Percentiles rank a stretch among this genome's conserved stretches.
Evolutionary conservation across 257 asterid genomes (phyloP).

Genomic region (Henckelia pumila): DNA sequence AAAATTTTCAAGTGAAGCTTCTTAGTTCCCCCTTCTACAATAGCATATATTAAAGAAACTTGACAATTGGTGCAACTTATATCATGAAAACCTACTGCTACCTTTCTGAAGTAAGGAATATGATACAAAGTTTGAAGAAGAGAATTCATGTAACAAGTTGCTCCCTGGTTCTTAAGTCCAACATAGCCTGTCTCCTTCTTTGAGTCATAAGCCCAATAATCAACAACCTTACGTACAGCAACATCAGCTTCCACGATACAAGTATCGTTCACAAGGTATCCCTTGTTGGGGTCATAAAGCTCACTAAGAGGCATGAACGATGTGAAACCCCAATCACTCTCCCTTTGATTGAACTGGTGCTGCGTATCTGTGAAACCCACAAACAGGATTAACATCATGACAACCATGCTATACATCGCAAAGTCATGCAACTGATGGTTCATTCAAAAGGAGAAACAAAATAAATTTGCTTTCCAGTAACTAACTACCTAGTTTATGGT

Average conservation of each 20-base stretch:
- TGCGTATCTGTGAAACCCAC: conserved; percentile 52
- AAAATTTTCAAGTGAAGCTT: conserved; percentile 28
- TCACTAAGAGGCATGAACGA: conserved; percentile 71
- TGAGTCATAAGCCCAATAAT: conserved; percentile 68
- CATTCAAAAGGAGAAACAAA: not conserved
- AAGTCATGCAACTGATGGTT: conserved; percentile 19
- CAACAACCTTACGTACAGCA: conserved; percentile 59
- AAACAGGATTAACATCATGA: conserved; percentile 5
- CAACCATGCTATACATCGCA: not conserved
- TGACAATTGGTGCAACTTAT: conserved; percentile 18
- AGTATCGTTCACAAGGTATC: conserved; percentile 55
- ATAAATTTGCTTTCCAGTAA: not conserved
- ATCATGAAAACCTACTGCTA: conserved; percentile 23
- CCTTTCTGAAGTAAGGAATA: conserved; percentile 91
- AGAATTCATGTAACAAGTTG: conserved; percentile 92
- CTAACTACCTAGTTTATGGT: conserved; percentile 12
- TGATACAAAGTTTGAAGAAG: conserved; percentile 83
- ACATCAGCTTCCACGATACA: conserved; percentile 64
- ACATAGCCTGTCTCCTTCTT: conserved; percentile 75
- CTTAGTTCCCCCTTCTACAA: conserved; percentile 16
- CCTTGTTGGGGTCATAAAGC: conserved; percentile 65
- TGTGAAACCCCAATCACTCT: conserved; percentile 76
- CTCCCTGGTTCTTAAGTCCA: conserved; percentile 95
- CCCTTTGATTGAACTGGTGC: conserved; percentile 68
- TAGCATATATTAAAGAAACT: conserved; percentile 14